Conservation (phyloP, 2,329 filamentous ascomycete genomes). For the Paecilomyces formosus region DNA sequence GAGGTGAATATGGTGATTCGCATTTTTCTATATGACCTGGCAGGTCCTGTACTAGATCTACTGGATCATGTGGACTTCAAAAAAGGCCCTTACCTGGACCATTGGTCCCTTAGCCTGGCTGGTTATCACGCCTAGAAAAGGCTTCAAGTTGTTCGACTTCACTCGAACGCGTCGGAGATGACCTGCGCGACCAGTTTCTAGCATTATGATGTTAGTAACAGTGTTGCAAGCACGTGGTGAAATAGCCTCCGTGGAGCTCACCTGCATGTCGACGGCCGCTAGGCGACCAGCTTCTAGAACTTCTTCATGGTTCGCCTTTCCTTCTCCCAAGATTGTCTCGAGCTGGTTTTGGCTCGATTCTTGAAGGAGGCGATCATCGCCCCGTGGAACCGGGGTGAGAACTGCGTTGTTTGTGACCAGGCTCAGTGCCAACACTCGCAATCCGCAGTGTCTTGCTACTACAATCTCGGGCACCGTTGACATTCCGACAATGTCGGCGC, state of each 20-base stretch:
- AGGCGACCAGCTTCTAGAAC: conserved; percentile 54
- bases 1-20: conserved; percentile 2
- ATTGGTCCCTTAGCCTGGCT: not conserved
- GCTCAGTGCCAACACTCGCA: conserved; percentile 57
- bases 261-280: conserved; percentile 58
- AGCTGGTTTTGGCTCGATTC: conserved; percentile 44
- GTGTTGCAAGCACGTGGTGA: not conserved
- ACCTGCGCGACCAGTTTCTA: conserved; percentile 30
- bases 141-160: not conserved
- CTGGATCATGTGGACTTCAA: not conserved
- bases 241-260: conserved; percentile 19
- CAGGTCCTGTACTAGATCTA: not conserved
- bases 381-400: conserved; percentile 50
- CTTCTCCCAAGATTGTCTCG: conserved; percentile 48
- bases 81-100: not conserved
- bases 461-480: conserved; percentile 63
- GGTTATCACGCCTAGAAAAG: not conserved
- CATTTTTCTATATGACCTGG: not conserved
- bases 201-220: conserved; percentile 11
- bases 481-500: conserved; percentile 65
- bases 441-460: conserved; percentile 56
- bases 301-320: conserved; percentile 58
- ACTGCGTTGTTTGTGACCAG: conserved; percentile 60
- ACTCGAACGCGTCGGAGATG: conserved; percentile 22
- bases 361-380: conserved; percentile 50